These are phyloP conservation scores for Alternaria postmessia DNA, from an alignment of 2,329 filamentous ascomycete genomes.

Conservation along the genomic window DNA sequence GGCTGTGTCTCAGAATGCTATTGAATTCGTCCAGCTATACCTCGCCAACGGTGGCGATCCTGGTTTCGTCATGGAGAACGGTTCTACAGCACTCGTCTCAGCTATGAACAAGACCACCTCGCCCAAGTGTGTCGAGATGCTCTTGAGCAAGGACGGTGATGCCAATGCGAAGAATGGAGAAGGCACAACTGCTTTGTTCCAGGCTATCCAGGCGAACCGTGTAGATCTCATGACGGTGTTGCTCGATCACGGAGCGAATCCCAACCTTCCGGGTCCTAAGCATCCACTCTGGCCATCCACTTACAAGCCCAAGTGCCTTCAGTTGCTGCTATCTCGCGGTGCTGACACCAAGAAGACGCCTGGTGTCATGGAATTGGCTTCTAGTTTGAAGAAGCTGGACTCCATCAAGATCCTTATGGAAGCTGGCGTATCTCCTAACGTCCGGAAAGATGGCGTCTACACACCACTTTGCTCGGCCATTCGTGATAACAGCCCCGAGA, in stretches of 20 bases:
- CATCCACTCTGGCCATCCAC: constrained; percentile 73
- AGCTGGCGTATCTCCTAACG: constrained; percentile 67
- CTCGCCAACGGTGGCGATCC: constrained; percentile 69
- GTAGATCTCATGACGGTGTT: constrained; percentile 64
- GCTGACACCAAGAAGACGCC: constrained; percentile 68
- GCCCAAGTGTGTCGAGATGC: constrained; percentile 63
- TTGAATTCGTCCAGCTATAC: constrained; percentile 66
- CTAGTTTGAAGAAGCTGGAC: constrained; percentile 70
- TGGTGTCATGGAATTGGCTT: constrained; percentile 70
- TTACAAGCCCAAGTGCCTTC: constrained; percentile 66
- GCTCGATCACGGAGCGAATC: constrained; percentile 68
- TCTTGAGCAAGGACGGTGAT: constrained; percentile 68
- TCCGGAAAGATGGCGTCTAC: constrained; percentile 71
- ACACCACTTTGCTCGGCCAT: constrained; percentile 74
- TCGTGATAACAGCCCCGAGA: constrained; percentile 69
- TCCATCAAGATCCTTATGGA: constrained; percentile 66
- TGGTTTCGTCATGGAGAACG: constrained; percentile 62
- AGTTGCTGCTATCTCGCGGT: constrained; percentile 66
- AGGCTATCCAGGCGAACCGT: constrained; percentile 65
- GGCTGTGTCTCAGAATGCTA: constrained; percentile 61
- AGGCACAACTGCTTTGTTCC: constrained; percentile 70
- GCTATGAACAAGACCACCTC: constrained; percentile 68
- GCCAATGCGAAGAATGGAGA: constrained; percentile 67
- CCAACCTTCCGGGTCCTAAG: constrained; percentile 73
- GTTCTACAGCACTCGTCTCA: constrained; percentile 68